Evolutionary conservation across 2,329 filamentous ascomycete species (phyloP).

Genomic region (Botrytis elliptica): DNA sequence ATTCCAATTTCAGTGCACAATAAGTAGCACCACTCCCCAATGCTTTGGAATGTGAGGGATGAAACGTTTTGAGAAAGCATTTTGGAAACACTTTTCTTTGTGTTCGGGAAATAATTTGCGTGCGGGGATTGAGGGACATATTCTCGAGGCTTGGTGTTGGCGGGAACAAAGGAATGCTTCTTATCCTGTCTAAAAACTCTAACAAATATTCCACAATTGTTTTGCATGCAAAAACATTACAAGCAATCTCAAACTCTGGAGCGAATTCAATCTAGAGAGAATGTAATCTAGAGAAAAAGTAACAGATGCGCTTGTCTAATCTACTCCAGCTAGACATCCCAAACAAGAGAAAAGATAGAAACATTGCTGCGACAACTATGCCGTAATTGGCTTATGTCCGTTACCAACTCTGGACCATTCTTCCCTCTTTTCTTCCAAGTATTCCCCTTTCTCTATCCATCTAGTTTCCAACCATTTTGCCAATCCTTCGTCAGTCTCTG

Average conservation of each 20-base stretch:
- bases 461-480: slow-evolving; percentile 53
- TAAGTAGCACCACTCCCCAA: not conserved
- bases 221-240: not conserved
- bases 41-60: not conserved
- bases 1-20: slow-evolving; percentile 2
- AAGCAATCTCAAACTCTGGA: not conserved
- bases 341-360: not conserved
- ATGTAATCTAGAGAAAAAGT: not conserved
- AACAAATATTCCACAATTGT: not conserved
- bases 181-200: not conserved
- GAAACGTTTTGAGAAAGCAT: not conserved
- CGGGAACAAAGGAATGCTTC: not conserved
- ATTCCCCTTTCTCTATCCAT: slow-evolving; percentile 55
- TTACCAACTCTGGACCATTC: slow-evolving; percentile 41
- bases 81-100: not conserved
- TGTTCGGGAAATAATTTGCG: not conserved
- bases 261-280: not conserved
- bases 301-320: not conserved
- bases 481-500: slow-evolving; percentile 48
- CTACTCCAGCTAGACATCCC: not conserved
- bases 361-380: slow-evolving; percentile 6
- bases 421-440: slow-evolving; percentile 47
- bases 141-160: not conserved
- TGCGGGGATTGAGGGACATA: not conserved
- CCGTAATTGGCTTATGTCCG: slow-evolving; percentile 2